These are phyloP conservation scores for Ustilago curta DNA, from an alignment of 1,284 basidiomycete genomes.

Conservation along the genomic window DNA sequence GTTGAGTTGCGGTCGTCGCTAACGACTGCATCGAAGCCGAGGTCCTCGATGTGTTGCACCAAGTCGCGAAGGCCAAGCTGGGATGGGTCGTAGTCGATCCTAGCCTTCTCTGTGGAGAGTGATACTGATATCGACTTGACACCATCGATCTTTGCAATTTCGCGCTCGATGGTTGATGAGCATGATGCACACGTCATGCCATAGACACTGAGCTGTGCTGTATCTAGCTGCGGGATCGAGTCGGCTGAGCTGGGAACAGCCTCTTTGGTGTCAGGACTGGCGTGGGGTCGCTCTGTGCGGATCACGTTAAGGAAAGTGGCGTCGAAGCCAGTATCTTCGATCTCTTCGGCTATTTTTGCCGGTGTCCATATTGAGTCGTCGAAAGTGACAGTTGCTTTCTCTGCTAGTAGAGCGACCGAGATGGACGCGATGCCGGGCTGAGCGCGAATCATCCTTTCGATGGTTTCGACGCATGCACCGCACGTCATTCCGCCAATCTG, in stretches of 20 bases:
- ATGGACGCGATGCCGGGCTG: slow-evolving; percentile 87
- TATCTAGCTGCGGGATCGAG: slow-evolving; percentile 12
- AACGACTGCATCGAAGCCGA: slow-evolving; percentile 91
- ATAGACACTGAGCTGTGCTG: slow-evolving; percentile 77
- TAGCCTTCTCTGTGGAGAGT: slow-evolving; percentile 59
- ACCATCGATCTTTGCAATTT: slow-evolving; percentile 76
- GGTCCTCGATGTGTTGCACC: slow-evolving; percentile 74
- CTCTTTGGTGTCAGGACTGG: slow-evolving; percentile 6
- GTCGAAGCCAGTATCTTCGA: slow-evolving; percentile 92
- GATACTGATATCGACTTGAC: slow-evolving; percentile 55
- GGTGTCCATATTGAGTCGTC: slow-evolving; percentile 82
- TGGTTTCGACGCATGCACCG: slow-evolving; percentile 89
- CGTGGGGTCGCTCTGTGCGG: slow-evolving; percentile 20
- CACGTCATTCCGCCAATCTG: slow-evolving; percentile 92
- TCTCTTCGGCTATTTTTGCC: slow-evolving; percentile 79
- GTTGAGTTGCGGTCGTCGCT: slow-evolving; percentile 82
- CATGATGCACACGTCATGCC: slow-evolving; percentile 91
- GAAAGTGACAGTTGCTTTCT: slow-evolving; percentile 90
- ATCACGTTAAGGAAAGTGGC: slow-evolving; percentile 70
- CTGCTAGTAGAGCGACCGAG: slow-evolving; percentile 92
- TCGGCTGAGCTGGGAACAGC: not conserved
- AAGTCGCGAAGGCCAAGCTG: slow-evolving; percentile 58
- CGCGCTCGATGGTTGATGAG: slow-evolving; percentile 80
- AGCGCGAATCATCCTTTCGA: slow-evolving; percentile 86
- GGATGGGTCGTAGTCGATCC: slow-evolving; percentile 54